Base-by-base conservation (phyloP, 257 asterid genomes). In the Solanum corneliomulleri region DNA sequence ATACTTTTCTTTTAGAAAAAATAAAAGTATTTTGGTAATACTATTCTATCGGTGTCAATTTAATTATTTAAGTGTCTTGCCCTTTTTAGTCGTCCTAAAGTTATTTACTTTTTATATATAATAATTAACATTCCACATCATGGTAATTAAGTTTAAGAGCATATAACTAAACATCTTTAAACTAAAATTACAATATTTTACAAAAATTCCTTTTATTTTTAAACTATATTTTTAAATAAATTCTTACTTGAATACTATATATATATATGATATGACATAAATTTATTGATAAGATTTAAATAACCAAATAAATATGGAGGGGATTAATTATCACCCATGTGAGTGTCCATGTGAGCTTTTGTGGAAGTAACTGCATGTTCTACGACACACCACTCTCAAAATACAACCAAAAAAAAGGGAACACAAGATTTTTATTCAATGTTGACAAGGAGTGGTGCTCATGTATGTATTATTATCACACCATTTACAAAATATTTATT, bases 361-460 rank as follows among this genome's bases (percentile, higher is more conserved):
- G 29, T 74, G 64, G 13, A 4, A 14, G 84, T 78, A 78, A 9
- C 25, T 25, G 84, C 84, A 78, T 45, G 64, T 27, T 45, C 21
- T 76, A 76, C 60, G 9, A 76, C 83, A 77, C 25, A 27, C 23
- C 62, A 52, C 23, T 52, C 62, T 52, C 62, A 8, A 52, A 16
- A 6, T 52, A 52, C 62, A 16, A 52, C 23, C 6, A 15, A 52
- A 49, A 16, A 16, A 52, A 49, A 49, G 44, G 84, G 64, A 44
- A 77, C 84, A 27, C 64, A 9, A 9, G 41, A 78, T 45, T 78
- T 35, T 86, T 72, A 66, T 21, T 70, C 10, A 52, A 86, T 86
- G 44, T 86, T 86, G 31, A 76, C 87, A 87, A 85, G 77, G 88
- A 88, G 88, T 87, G 91, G 90, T 49, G 47, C 11, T 42, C 90